Evolutionary conservation across 129 eudicot genomes (phyloP).

Genomic region (Flaveria sonorensis): DNA sequence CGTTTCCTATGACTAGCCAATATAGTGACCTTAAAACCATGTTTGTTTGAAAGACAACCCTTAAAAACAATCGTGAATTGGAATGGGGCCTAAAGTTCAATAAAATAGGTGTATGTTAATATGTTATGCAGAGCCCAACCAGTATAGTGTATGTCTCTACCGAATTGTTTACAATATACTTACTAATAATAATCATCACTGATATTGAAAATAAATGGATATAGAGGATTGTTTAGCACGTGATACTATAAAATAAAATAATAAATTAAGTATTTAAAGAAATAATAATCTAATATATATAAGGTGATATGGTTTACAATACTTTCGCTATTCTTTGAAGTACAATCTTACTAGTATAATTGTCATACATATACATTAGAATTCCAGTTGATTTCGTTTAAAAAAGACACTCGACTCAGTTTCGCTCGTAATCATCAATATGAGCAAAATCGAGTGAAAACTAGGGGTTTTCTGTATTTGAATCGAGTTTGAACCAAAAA

Average conservation of each 20-base stretch:
- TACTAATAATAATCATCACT: not conserved
- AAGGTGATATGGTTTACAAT: too few relatives aligned
- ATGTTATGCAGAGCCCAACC: not conserved
- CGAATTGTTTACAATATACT: not conserved
- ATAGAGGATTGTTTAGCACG: not conserved
- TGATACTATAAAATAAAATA: not conserved
- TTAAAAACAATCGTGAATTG: not conserved
- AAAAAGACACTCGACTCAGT: too few relatives aligned
- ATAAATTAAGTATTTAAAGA: not conserved
- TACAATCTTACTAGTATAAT: too few relatives aligned
- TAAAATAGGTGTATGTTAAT: not conserved
- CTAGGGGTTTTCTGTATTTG: too few relatives aligned
- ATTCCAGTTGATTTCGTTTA: too few relatives aligned
- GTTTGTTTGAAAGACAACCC: not conserved
- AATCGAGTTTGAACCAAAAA: too few relatives aligned
- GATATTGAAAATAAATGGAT: not conserved
- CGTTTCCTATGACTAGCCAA: too few relatives aligned
- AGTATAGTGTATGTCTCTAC: not conserved
- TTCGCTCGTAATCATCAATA: too few relatives aligned
- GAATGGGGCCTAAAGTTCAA: not conserved
- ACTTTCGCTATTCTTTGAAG: too few relatives aligned
- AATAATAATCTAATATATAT: not conserved
- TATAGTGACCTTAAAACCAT: not conserved
- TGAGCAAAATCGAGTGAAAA: too few relatives aligned
- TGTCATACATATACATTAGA: too few relatives aligned